Conservation (phyloP, 768 basidiomycete genomes). For the Polyporus arcularius region DNA sequence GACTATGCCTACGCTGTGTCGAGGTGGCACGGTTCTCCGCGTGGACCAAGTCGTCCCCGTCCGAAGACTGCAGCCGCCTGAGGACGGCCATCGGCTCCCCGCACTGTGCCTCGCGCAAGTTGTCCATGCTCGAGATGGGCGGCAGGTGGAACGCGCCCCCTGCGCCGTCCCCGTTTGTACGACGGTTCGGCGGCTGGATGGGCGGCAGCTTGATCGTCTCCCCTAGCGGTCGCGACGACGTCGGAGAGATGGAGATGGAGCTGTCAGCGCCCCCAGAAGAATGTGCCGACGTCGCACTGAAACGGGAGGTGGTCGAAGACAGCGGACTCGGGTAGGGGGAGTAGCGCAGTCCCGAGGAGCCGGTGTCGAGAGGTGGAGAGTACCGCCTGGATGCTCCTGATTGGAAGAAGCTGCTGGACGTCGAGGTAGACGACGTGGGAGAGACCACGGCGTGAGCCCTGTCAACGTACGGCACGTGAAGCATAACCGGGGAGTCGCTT, state of each 20-base stretch:
- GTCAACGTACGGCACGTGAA: conserved; percentile 29
- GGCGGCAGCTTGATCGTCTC: conserved; percentile 42
- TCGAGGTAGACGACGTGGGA: conserved; percentile 16
- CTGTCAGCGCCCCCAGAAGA: conserved; percentile 20
- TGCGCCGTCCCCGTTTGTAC: conserved; percentile 5
- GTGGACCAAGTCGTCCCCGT: conserved; percentile 31
- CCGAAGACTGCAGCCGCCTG: conserved; percentile 60
- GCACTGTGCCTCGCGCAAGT: conserved; percentile 51
- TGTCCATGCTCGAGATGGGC: conserved; percentile 54
- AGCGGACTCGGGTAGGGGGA: conserved; percentile 45
- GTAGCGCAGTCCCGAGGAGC: conserved; percentile 33
- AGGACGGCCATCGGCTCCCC: conserved; percentile 68
- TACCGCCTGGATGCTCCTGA: conserved; percentile 28
- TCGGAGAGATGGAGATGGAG: conserved; percentile 37
- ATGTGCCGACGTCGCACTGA: conserved; percentile 20
- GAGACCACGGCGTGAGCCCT: conserved; percentile 6
- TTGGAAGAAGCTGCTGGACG: conserved; percentile 10
- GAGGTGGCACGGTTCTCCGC: neutral
- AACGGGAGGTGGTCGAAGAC: conserved; percentile 24
- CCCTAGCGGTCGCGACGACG: conserved; percentile 33
- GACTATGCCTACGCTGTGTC: conserved; percentile 16
- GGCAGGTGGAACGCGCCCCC: conserved; percentile 24
- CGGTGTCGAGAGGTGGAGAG: conserved; percentile 32
- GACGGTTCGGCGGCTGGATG: conserved; percentile 36
- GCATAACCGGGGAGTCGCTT: conserved; percentile 26